A percentile compares a stretch with the other conserved stretches of the same genome.
Conservation (phyloP, 1,284 basidiomycete species). For the Golubevia sp. region DNA sequence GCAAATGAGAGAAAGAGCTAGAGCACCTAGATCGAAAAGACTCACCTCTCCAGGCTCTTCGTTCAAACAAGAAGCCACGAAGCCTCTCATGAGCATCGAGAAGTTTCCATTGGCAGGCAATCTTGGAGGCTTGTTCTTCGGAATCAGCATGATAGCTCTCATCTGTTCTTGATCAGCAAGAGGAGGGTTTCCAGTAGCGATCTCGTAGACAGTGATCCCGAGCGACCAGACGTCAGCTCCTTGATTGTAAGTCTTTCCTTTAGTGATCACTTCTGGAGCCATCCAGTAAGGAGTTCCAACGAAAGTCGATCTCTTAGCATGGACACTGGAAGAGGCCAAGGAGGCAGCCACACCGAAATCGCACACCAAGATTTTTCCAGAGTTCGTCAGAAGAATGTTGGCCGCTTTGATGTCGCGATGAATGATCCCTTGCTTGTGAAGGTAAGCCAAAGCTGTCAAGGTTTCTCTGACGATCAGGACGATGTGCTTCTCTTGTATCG, state of each 20-base stretch:
- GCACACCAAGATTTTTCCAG: slow-evolving; percentile 87
- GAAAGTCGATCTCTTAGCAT: slow-evolving; percentile 89
- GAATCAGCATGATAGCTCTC: slow-evolving; percentile 88
- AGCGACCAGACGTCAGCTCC: slow-evolving; percentile 97
- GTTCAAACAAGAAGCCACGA: slow-evolving; percentile 81
- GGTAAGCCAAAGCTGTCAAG: slow-evolving; percentile 79
- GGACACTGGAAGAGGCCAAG: slow-evolving; percentile 72
- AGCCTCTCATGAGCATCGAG: slow-evolving; percentile 84
- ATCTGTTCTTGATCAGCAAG: slow-evolving; percentile 82
- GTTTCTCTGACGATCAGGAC: slow-evolving; percentile 88
- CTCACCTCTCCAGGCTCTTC: slow-evolving; percentile 79
- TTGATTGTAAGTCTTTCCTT: slow-evolving; percentile 84
- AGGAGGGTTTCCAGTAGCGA: slow-evolving; percentile 91
- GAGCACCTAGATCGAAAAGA: too few species aligned
- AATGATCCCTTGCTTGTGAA: slow-evolving; percentile 92
- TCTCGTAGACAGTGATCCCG: slow-evolving; percentile 92
- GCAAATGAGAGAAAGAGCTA: not conserved
- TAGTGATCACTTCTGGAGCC: slow-evolving; percentile 94
- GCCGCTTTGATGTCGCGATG: slow-evolving; percentile 97
- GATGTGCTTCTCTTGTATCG: slow-evolving; percentile 84
- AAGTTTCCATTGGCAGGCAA: slow-evolving; percentile 76
- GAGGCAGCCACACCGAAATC: slow-evolving; percentile 97
- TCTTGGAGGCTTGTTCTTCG: slow-evolving; percentile 81
- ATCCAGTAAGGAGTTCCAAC: slow-evolving; percentile 98
- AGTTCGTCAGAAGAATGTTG: slow-evolving; percentile 84